Conservation (phyloP, 495 filamentous ascomycete species). For the Neurospora sp. region DNA sequence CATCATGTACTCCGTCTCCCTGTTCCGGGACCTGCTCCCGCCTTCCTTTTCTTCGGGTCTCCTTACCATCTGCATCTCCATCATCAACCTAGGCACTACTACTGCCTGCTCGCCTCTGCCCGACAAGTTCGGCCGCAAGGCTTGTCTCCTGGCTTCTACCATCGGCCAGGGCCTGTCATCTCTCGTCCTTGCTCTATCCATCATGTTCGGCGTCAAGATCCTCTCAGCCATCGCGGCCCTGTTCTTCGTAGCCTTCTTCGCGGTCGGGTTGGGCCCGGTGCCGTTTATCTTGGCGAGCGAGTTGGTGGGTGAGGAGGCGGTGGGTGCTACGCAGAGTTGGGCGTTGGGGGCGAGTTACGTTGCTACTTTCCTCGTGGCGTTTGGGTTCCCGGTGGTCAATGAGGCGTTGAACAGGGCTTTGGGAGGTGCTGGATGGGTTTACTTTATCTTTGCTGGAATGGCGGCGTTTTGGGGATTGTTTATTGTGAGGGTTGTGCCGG, state of each 20-base stretch:
- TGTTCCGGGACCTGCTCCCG: conserved; percentile 67
- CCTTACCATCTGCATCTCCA: conserved; percentile 75
- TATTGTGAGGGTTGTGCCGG: conserved; percentile 61
- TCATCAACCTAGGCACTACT: conserved; percentile 77
- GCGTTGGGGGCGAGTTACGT: conserved; percentile 81
- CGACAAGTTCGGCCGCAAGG: conserved; percentile 77
- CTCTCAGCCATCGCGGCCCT: conserved; percentile 73
- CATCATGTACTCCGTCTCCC: conserved; percentile 93
- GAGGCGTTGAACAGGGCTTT: conserved; percentile 45
- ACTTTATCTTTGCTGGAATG: conserved; percentile 74
- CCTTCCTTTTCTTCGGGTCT: conserved; percentile 53
- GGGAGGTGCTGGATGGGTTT: conserved; percentile 69
- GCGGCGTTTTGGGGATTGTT: conserved; percentile 57
- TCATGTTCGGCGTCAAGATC: conserved; percentile 54
- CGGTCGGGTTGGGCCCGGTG: conserved; percentile 83
- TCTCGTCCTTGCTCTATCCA: conserved; percentile 63
- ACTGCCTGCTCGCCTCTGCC: conserved; percentile 69
- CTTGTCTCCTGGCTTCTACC: conserved; percentile 70
- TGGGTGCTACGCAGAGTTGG: conserved; percentile 79
- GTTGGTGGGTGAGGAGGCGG: conserved; percentile 77
- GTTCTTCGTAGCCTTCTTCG: conserved; percentile 80
- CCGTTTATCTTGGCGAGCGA: conserved; percentile 90
- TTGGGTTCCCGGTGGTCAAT: conserved; percentile 86
- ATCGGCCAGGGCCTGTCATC: conserved; percentile 72
- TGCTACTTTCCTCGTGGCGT: conserved; percentile 83